A percentile compares a stretch with the other conserved stretches of the same genome.
These are phyloP conservation scores for Heliocybe sulcata DNA, from an alignment of 1,284 basidiomycete genomes.

Conservation along the genomic window DNA sequence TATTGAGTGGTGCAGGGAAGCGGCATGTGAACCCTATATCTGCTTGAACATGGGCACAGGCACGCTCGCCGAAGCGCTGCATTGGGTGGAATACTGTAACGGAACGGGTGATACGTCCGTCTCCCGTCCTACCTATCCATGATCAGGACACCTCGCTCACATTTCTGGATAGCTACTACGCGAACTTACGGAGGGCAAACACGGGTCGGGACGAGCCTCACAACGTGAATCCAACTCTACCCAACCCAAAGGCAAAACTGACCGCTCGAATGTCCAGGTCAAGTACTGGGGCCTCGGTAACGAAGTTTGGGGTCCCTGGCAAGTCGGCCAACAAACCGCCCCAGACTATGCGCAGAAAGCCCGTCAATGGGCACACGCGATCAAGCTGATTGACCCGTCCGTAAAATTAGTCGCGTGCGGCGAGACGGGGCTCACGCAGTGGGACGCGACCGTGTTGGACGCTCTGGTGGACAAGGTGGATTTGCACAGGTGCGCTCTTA, in stretches of 20 bases:
- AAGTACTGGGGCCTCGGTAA: constrained; percentile 28
- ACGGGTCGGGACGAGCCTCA: constrained; percentile 50
- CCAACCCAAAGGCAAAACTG: too few species aligned
- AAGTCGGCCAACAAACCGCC: constrained; percentile 55
- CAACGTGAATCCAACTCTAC: too few species aligned
- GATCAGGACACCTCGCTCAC: not conserved
- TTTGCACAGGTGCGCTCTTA: constrained; percentile 19
- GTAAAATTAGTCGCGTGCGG: constrained; percentile 57
- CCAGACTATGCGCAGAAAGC: constrained; percentile 53
- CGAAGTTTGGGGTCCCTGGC: constrained; percentile 59
- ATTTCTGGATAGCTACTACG: constrained; percentile 39
- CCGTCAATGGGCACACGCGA: constrained; percentile 57
- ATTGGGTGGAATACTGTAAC: constrained; percentile 65
- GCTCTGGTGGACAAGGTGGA: constrained; percentile 26
- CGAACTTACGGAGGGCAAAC: constrained; percentile 52
- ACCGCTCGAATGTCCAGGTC: too few species aligned
- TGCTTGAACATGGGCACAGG: constrained; percentile 65
- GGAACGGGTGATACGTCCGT: constrained; percentile 26
- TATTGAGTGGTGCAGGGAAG: constrained; percentile 38
- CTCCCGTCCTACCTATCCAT: constrained; percentile 13
- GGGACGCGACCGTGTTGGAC: constrained; percentile 28
- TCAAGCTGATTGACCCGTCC: constrained; percentile 50
- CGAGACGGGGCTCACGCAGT: constrained; percentile 36
- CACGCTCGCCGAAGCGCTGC: constrained; percentile 54
- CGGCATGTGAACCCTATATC: constrained; percentile 51